Evolutionary conservation across 306 rosid species (phyloP).

Genomic region (Prunus mira): DNA sequence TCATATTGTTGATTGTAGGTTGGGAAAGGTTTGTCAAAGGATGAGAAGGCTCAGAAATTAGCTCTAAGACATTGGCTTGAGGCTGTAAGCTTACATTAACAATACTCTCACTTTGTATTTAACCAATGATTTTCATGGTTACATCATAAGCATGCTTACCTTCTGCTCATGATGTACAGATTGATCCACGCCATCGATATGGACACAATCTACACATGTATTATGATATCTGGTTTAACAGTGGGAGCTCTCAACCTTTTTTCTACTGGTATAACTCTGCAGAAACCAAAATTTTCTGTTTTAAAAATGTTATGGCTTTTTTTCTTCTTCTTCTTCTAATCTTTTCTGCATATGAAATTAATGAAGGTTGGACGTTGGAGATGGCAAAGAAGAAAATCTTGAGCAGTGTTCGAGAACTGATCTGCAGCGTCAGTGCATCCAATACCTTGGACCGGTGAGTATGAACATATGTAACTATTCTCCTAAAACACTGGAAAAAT

Average conservation of each 20-base stretch:
- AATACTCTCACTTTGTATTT: no score
- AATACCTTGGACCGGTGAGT: conserved; percentile 82
- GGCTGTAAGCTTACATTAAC: conserved; percentile 55
- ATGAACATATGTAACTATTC: background rate
- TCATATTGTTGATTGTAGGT: conserved; percentile 48
- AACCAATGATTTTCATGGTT: background rate
- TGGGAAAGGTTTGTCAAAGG: conserved; percentile 85
- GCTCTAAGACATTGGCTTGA: conserved; percentile 89
- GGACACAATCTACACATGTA: conserved; percentile 80
- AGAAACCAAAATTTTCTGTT: background rate
- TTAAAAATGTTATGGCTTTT: conserved; percentile 1
- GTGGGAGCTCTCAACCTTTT: conserved; percentile 72
- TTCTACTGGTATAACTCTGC: conserved; percentile 57
- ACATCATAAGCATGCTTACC: background rate
- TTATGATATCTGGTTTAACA: conserved; percentile 61
- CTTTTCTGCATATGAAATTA: conserved; percentile 11
- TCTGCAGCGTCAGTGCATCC: conserved; percentile 65
- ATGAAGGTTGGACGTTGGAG: conserved; percentile 91
- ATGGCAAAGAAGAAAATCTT: conserved; percentile 67
- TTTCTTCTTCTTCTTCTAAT: background rate
- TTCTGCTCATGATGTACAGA: conserved; percentile 35
- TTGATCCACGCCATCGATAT: conserved; percentile 89
- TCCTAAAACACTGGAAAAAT: no score
- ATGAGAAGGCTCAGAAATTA: conserved; percentile 73
- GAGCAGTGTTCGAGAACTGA: conserved; percentile 55